Conservation (phyloP, 805 yeast genomes). For the Dipodascopsis uninucleata region DNA sequence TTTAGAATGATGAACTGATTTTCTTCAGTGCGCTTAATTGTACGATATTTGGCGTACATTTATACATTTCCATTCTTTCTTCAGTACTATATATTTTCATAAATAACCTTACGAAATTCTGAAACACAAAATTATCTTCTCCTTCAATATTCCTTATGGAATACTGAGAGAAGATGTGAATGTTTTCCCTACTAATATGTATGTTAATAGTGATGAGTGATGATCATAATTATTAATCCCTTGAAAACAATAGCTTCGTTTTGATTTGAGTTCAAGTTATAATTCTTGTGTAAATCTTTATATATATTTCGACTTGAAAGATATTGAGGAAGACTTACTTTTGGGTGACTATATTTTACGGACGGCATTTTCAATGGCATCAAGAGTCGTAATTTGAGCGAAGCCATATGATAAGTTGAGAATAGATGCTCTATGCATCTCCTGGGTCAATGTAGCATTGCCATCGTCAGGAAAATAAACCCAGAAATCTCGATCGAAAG, state of each 20-base stretch:
- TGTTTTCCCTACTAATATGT: too few species aligned
- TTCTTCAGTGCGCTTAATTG: not conserved
- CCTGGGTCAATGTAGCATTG: conserved; percentile 15
- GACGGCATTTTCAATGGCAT: conserved; percentile 5
- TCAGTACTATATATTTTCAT: too few species aligned
- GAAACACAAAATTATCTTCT: too few species aligned
- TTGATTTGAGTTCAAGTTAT: not conserved
- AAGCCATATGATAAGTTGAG: conserved; percentile 15
- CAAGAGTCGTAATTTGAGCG: conserved; percentile 16
- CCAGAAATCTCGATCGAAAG: conserved; percentile 16
- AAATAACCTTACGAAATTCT: too few species aligned
- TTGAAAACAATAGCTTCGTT: too few species aligned
- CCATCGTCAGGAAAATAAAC: conserved; percentile 24
- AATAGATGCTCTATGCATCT: conserved; percentile 17
- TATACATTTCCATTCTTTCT: not conserved
- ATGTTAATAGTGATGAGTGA: too few species aligned
- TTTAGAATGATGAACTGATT: too few species aligned
- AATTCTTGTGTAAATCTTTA: not conserved
- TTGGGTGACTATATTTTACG: not conserved
- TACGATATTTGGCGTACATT: not conserved
- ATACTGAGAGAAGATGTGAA: too few species aligned
- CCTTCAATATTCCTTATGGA: too few species aligned
- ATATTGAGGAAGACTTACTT: too few species aligned
- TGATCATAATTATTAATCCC: too few species aligned
- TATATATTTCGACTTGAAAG: not conserved